phyloP scores from a whole-genome alignment of 331 rosid genomes.

The Dryas integrifolia region DNA sequence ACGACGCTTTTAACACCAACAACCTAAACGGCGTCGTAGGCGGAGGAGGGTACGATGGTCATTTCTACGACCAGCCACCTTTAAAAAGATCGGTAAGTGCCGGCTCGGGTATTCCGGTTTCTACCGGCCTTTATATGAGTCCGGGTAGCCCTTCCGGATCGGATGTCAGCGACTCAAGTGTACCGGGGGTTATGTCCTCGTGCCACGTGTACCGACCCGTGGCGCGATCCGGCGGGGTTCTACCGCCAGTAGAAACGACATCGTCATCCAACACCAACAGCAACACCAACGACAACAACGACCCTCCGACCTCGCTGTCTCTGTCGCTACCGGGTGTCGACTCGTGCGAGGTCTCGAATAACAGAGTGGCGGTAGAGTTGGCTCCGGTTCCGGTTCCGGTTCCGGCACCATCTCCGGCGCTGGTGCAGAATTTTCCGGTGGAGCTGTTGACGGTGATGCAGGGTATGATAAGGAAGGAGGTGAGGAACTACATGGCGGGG shows the following conservation, averaged over 20 bases:
- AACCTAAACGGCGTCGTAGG: background rate
- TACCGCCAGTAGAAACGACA: conserved; percentile 46
- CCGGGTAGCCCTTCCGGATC: conserved; percentile 86
- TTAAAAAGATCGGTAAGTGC: conserved; percentile 65
- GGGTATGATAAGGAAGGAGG: conserved; percentile 82
- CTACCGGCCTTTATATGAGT: conserved; percentile 60
- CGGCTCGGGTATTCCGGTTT: conserved; percentile 62
- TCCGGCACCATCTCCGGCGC: background rate
- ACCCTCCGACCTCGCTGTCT: conserved; percentile 73
- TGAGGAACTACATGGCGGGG: conserved; percentile 79
- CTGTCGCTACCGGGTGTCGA: conserved; percentile 76
- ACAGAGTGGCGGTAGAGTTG: background rate
- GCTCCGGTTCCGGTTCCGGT: conserved; percentile 16
- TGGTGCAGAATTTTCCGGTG: conserved; percentile 13
- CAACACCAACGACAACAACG: conserved; percentile 17
- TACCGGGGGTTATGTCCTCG: conserved; percentile 24
- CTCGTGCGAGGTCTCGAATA: conserved; percentile 21
- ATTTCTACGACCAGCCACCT: conserved; percentile 39
- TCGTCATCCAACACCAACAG: conserved; percentile 23
- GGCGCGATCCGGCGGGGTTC: conserved; percentile 59
- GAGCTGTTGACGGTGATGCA: conserved; percentile 86
- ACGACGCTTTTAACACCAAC: conserved; percentile 13
- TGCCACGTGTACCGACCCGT: conserved; percentile 52
- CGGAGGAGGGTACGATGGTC: conserved; percentile 20
- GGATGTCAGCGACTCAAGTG: conserved; percentile 74